phyloP scores from a whole-genome alignment of 2,329 filamentous ascomycete species.

The Neonectria neomacrospora region DNA sequence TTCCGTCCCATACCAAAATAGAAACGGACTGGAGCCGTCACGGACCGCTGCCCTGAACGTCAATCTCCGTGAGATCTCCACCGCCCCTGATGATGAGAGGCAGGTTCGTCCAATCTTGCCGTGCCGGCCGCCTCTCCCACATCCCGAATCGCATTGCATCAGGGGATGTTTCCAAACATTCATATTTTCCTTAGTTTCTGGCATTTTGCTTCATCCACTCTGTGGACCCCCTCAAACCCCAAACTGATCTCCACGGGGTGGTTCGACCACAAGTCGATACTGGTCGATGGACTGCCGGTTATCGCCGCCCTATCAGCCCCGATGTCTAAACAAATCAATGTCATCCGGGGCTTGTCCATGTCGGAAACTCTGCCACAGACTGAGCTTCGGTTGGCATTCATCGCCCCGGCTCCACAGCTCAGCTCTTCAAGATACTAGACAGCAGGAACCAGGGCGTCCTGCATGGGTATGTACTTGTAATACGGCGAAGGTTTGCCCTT shows the following conservation, averaged over 20 bases:
- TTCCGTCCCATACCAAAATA: constrained; percentile 24
- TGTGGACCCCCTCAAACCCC: constrained; percentile 9
- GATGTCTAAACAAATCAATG: constrained; percentile 15
- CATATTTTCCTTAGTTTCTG: constrained; percentile 2
- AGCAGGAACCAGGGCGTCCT: background rate
- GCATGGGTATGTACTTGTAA: too few species aligned
- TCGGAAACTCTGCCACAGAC: constrained; percentile 21
- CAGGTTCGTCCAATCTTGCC: constrained; percentile 17
- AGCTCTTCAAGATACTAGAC: constrained; percentile 13
- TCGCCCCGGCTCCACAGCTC: constrained; percentile 24
- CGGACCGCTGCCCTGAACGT: constrained; percentile 21
- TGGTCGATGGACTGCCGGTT: background rate
- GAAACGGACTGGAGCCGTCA: constrained; percentile 7
- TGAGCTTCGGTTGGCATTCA: constrained; percentile 21
- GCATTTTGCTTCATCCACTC: constrained; percentile 16
- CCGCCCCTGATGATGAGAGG: constrained; percentile 16
- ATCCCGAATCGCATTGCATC: constrained; percentile 26
- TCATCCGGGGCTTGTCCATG: constrained; percentile 11
- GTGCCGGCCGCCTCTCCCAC: constrained; percentile 17
- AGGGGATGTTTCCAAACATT: constrained; percentile 25
- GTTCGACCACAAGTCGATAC: constrained; percentile 2
- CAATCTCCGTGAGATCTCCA: constrained; percentile 28
- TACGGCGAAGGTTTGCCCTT: constrained; percentile 22
- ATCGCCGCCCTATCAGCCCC: constrained; percentile 15
- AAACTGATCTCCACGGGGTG: constrained; percentile 12